phyloP scores from a whole-genome alignment of 306 rosid genomes.

The Begonia fuchsioides region DNA sequence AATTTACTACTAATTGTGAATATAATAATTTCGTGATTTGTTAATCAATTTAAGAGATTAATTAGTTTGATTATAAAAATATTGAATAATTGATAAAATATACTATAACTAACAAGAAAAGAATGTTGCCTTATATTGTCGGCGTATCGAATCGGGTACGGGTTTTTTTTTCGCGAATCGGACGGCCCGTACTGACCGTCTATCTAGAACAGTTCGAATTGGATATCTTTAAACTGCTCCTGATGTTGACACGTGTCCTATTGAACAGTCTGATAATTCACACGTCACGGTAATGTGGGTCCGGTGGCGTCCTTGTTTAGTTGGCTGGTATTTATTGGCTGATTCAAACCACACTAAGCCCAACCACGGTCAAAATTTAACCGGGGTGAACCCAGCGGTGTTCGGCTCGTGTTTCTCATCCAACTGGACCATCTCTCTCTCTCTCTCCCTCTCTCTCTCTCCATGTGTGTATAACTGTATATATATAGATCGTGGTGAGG shows the following conservation, averaged over 20 bases:
- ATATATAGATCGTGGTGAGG: neutral
- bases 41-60: no score
- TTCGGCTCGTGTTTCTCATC: constrained; percentile 12
- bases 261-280: neutral
- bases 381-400: neutral
- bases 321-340: constrained; percentile 49
- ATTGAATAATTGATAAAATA: no score
- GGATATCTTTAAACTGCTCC: neutral
- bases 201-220: neutral
- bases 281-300: constrained; percentile 24
- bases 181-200: constrained; percentile 9
- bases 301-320: constrained; percentile 9
- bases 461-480: neutral
- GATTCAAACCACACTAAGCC: no score
- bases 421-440: constrained; percentile 6
- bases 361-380: neutral
- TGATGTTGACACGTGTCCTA: constrained; percentile 6
- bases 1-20: no score
- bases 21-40: no score
- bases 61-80: no score
- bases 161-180: neutral
- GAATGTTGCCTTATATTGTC: constrained; percentile 54
- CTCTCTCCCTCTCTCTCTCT: neutral
- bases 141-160: constrained; percentile 18
- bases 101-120: no score